Evolutionary conservation across 768 basidiomycete genomes (phyloP), one percentile per base, ranked within the genome.

Genomic region (Gloeophyllum trabeum): DNA sequence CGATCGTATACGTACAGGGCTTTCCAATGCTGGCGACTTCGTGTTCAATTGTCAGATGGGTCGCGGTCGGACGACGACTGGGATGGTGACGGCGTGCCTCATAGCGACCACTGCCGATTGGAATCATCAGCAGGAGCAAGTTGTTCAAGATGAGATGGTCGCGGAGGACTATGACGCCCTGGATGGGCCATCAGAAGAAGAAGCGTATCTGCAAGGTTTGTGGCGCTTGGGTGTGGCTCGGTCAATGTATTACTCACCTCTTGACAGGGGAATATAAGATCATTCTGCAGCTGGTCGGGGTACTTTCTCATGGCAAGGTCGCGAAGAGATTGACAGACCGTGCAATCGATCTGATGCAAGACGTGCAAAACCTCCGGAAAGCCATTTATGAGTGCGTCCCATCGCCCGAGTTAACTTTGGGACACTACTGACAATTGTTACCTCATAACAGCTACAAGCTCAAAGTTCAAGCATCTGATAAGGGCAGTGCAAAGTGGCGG

Each of bases 11-110:
- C 71, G 72, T 56, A 54, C 69, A 45, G 69, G 71, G 42, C 48
- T 80, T 35, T 61, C 70, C 1, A 65, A 71, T 22, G 74, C 79
- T 1, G 83, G 78, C 3, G 88, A 89, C 50, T 84, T 91, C 51
- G 64, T 90, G 36, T 97, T 96, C 67, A 98, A 98, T 51, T 99
- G 96, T 60, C 96, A 98, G 60, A 94, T 97, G 91, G 88, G 88
- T 19, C 67, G 85, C 43, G 85, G 81, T 13, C 70, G 85, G 28
- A 99, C 96, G 4, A 99, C 96, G 0, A 97, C 92, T 0, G 96
- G 96, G 4, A 98, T 97, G 91, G 76, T 91, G 43, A 79, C 81
- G 20, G 88, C 89, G 0, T 87, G 81, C 43, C 65, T 97, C 20
- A 86, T 96, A 41, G 83, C 90, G 7, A 86, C 78, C 2, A 75